Conservation (phyloP, 768 basidiomycete species). For the Phanerochaete sordida region DNA sequence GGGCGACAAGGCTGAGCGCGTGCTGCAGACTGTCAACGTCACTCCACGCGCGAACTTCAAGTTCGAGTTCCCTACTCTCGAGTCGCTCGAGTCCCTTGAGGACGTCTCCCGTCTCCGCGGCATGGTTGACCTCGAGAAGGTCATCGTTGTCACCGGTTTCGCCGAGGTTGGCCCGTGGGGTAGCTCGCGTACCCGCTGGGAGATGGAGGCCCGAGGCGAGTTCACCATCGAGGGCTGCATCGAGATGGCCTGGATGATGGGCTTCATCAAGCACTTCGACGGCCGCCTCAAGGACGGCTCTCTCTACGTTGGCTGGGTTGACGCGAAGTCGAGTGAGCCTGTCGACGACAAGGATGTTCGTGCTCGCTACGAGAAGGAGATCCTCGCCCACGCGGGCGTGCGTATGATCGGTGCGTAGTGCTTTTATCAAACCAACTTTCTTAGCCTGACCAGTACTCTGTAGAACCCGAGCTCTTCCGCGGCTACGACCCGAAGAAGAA, state of each 20-base stretch:
- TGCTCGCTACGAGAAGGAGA: conserved; percentile 91
- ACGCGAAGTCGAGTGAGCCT: conserved; percentile 87
- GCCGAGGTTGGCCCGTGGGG: conserved; percentile 99
- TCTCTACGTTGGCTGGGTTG: conserved; percentile 97
- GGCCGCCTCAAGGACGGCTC: conserved; percentile 92
- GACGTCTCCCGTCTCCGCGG: conserved; percentile 81
- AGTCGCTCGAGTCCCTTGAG: conserved; percentile 59
- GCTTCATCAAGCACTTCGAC: conserved; percentile 97
- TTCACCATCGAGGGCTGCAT: conserved; percentile 97
- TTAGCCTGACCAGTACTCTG: neutral
- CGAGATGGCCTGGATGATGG: conserved; percentile 99
- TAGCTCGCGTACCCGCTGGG: conserved; percentile 96
- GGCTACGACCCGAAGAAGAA: conserved; percentile 99
- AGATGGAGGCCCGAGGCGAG: conserved; percentile 98
- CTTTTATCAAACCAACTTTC: neutral
- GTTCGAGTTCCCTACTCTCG: conserved; percentile 90
- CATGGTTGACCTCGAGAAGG: conserved; percentile 92
- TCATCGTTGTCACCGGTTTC: conserved; percentile 93
- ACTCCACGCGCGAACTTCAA: conserved; percentile 98
- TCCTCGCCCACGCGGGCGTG: conserved; percentile 86
- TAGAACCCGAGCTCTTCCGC: conserved; percentile 96
- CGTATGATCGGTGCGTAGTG: conserved; percentile 78
- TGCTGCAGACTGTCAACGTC: conserved; percentile 89
- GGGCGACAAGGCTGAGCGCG: conserved; percentile 87
- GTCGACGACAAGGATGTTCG: conserved; percentile 98